Base-by-base conservation (phyloP, 2,329 filamentous ascomycete species). In the Tolypocladium amazonense region DNA sequence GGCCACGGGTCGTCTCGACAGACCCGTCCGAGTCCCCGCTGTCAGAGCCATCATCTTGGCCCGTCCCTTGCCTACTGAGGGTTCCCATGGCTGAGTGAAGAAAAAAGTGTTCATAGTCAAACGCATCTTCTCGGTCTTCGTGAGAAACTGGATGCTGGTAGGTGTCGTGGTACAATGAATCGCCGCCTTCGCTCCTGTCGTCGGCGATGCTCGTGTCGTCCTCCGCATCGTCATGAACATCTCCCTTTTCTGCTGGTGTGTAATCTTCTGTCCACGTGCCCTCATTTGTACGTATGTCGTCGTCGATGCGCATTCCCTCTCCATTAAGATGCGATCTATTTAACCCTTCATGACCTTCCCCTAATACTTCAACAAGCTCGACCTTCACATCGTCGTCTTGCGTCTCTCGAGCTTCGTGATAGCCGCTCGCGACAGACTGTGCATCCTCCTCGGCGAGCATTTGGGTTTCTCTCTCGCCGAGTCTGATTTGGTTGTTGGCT, bases 91-190 rank as follows among this genome's bases (percentile, higher is more conserved):
- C 91, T 65, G 90, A 96, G 72, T 97, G 92, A 18, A 97, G 80
- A 72, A 96, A 96, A 75, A 97, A 97, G 70, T 96, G 88, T 72
- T 96, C 90, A 63, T 97, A 97, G 71, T 97, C 93, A 68, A 97
- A 97, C 1, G 92, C 92, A 72, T 97, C 93, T 65, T 92, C 87
- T 25, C 93, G 88, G 71, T 97, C 92, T 75, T 97, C 93, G 68
- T 97, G 93, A 0, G 91, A 90, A 7, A 88, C 75, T 11, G 82
- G 81, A 57, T 83, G 80, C 59, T 83, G 79, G 56, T 80, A 71
- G 0, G 81, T 77, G 65, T 87, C 85, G 66, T 87, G 83, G 66
- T 88, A 87, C 8, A 86, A 76, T 15, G 83, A 83, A 58, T 85
- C 80, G 66, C 83, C 78, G 63, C 86, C 85, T 66, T 90, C 86